Evolutionary conservation across 1,284 basidiomycete species (phyloP).

Genomic region (Malassezia cuniculi): DNA sequence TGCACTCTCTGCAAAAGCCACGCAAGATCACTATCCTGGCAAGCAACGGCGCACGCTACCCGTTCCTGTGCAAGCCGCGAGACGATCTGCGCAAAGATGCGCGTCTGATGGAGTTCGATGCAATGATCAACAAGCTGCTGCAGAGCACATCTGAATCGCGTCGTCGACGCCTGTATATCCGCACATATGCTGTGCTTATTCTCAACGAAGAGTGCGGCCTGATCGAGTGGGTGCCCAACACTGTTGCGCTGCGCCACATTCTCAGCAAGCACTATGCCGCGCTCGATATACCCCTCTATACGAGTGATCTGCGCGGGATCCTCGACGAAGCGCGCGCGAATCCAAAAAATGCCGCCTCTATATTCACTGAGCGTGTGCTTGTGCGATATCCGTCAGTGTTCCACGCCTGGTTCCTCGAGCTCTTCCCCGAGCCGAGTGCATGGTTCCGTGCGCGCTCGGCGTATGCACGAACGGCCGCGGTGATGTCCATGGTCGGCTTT

Average conservation of each 20-base stretch:
- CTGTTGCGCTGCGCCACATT: slow-evolving; percentile 68
- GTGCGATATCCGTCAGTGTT: slow-evolving; percentile 61
- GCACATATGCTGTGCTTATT: slow-evolving; percentile 86
- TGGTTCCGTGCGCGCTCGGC: slow-evolving; percentile 80
- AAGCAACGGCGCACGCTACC: slow-evolving; percentile 69
- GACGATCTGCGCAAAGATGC: slow-evolving; percentile 97
- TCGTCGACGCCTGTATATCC: slow-evolving; percentile 26
- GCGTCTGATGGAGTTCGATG: slow-evolving; percentile 92
- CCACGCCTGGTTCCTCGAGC: slow-evolving; percentile 93
- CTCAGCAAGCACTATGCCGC: slow-evolving; percentile 60
- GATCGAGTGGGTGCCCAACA: slow-evolving; percentile 97
- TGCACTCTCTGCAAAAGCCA: slow-evolving; percentile 83
- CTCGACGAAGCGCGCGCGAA: slow-evolving; percentile 54
- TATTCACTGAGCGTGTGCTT: slow-evolving; percentile 58
- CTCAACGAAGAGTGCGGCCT: slow-evolving; percentile 94
- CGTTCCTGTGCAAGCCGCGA: slow-evolving; percentile 92
- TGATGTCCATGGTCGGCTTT: slow-evolving; percentile 98
- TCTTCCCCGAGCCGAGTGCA: slow-evolving; percentile 87
- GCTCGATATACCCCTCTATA: slow-evolving; percentile 40
- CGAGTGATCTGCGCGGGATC: slow-evolving; percentile 50
- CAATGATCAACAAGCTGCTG: slow-evolving; percentile 93
- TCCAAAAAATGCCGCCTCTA: slow-evolving; percentile 50
- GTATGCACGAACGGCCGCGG: slow-evolving; percentile 80
- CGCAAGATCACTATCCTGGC: slow-evolving; percentile 79
- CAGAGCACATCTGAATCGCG: slow-evolving; percentile 84